Base-by-base conservation (phyloP, 345 rosid species). In the Xanthoceras sorbifolium region DNA sequence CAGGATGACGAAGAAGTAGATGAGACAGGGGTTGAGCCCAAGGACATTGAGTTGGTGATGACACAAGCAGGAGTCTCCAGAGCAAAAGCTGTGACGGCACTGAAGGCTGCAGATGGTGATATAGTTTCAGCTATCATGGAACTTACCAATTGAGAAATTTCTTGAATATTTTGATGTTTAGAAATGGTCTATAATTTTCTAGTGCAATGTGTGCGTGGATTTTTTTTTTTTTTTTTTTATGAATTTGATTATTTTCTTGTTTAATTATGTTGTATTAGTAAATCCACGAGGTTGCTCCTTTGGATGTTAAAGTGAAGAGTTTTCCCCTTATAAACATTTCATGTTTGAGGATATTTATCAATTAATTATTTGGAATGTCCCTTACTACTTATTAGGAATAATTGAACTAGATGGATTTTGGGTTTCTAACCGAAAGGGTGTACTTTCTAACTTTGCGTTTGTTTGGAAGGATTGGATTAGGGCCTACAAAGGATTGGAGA, bases 81-180 rank as follows among this genome's bases (percentile, higher is more conserved):
- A 82, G 67, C 89, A 34, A 91, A 78, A 80, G 97, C 98, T 1
- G 93, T 93, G 14, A 90, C 83, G 79, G 89, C 98, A 46, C 93
- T 93, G 75, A 93, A 93, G 85, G 85, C 87, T 14, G 84, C 89
- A 2, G 76, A 87, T 73, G 98, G 97, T 6, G 97, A 93, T 82
- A 93, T 93, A 20, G 97, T 93, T 69, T 63, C 90, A 67, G 98
- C 98, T 72, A 93, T 93, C 64, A 91, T 93, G 98, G 97, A 93
- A 79, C 98, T 93, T 57, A 93, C 98, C 61, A 88, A 78, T 74
- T 93, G 84, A 84, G 54, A 44, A 42, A 29, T n/a, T 17, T 57
- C 36, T 54, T 46, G 6, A 46, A 46, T 46, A 14, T 46, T 46
- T 32, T 32, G 2, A 8, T 46, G 3, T 46, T 9, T 8, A 6